Conservation (phyloP, 148 eudicot species). For the Amaranthus hypochondriacus region DNA sequence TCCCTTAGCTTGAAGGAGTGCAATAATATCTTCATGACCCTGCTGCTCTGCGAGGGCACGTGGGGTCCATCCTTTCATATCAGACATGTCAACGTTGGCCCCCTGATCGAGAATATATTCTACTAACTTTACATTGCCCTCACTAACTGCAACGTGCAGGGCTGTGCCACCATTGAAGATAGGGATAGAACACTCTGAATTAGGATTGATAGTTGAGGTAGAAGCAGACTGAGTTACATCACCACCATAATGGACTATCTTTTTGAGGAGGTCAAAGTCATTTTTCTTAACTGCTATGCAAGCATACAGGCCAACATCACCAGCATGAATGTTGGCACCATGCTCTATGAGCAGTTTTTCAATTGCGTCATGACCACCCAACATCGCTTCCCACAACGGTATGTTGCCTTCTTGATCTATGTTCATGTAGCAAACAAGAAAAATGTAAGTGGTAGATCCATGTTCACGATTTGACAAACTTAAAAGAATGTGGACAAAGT, state of each 20-base stretch:
- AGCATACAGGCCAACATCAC: conserved; percentile 60
- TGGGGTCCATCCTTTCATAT: conserved; percentile 58
- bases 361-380: conserved; percentile 39
- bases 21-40: conserved; percentile 55
- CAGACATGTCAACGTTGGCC: conserved; percentile 43
- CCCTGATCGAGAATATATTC: conserved; percentile 55
- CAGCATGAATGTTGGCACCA: conserved; percentile 47
- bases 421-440: not conserved
- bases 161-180: conserved; percentile 45
- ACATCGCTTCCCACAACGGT: conserved; percentile 85
- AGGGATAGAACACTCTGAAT: conserved; percentile 36
- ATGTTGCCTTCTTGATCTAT: conserved; percentile 73
- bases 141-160: conserved; percentile 68
- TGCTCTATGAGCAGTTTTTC: conserved; percentile 42
- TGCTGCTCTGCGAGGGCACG: conserved; percentile 71
- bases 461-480: no score
- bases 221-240: conserved; percentile 43
- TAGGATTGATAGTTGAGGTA: conserved; percentile 4
- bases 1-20: conserved; percentile 38
- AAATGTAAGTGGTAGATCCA: not conserved
- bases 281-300: conserved; percentile 58
- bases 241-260: conserved; percentile 47
- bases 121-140: conserved; percentile 57
- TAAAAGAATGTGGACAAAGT: no score
- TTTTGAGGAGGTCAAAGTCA: conserved; percentile 49